A percentile compares a stretch with the other conserved stretches of the same genome.
Evolutionary conservation across 2,329 filamentous ascomycete genomes (phyloP).

Genomic region (Bipolaris cookei): DNA sequence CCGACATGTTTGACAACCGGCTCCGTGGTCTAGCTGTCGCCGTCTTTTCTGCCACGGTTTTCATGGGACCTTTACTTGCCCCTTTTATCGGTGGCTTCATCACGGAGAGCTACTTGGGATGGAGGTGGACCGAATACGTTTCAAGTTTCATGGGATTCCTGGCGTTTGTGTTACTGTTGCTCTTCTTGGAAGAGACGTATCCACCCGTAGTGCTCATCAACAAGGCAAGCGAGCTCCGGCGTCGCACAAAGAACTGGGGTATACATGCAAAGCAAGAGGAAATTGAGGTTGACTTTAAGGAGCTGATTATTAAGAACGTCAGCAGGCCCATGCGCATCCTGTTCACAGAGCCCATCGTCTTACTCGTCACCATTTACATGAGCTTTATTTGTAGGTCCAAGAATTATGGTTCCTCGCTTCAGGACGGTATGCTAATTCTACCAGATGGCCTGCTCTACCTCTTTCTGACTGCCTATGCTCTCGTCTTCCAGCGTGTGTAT

Average conservation of each 20-base stretch:
- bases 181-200: constrained; percentile 65
- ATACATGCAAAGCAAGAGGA: constrained; percentile 66
- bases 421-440: constrained; percentile 3
- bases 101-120: constrained; percentile 56
- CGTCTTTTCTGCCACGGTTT: constrained; percentile 58
- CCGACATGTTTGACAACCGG: constrained; percentile 62
- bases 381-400: constrained; percentile 45
- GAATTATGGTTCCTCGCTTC: not conserved
- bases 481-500: constrained; percentile 77
- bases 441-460: constrained; percentile 80
- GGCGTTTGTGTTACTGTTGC: constrained; percentile 55
- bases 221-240: constrained; percentile 62
- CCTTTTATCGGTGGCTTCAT: constrained; percentile 64
- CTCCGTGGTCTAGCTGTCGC: constrained; percentile 53
- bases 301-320: constrained; percentile 60
- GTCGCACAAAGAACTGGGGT: constrained; percentile 65
- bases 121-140: constrained; percentile 63
- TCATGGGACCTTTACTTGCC: constrained; percentile 60
- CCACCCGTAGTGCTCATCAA: constrained; percentile 63
- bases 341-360: constrained; percentile 58
- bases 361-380: constrained; percentile 57
- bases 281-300: constrained; percentile 59
- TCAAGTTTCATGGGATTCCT: constrained; percentile 63
- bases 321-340: constrained; percentile 58
- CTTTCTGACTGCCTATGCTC: constrained; percentile 79